Evolutionary conservation across 495 filamentous ascomycete genomes (phyloP), one percentile per base, ranked within the genome.

Genomic region (Penicillium angulare): DNA sequence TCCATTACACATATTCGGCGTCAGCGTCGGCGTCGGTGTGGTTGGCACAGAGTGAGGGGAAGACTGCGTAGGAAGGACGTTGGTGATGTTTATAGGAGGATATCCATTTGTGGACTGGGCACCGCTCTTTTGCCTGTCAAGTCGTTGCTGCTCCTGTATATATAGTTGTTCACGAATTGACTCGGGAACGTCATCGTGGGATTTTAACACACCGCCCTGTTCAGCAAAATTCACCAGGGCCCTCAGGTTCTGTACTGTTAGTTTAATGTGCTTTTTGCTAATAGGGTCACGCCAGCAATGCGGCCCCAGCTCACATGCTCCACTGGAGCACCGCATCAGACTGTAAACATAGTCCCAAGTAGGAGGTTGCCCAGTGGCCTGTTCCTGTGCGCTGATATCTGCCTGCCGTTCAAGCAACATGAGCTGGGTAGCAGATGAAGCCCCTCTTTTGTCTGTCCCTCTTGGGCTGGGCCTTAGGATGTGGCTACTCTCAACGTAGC

Each of bases 231-330:
- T 22, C 33, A 65, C 8, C 20, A 40, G 23, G 13, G 17, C 3
- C 12, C 8, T 40, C 0, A 40, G 20, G 10, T 1, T 5, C 0
- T 40, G 36, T 34, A 26, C 53, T 32, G 35, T 59, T 1, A 67
- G 52, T 31, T 22, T 50, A 50, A 65, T 63, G 44, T 68, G 66
- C 34, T 66, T 65, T 54, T 59, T 40, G 58, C 32, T 53, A 35
- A 3, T 46, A 20, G 53, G 56, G 43, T 68, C 60, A 16, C 51
- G 52, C 63, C 56, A 67, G 52, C 53, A 71, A 45, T 68, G 51
- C 23, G 53, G 50, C 10, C 56, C 55, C 13, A 54, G 24, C 13
- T 66, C 41, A 21, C 54, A 68, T 26, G 51, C 44, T 5, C 53
- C 31, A 3, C 60, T 56, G 46, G 53, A 45, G 55, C 54, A 70